Evolutionary conservation across 2,329 filamentous ascomycete genomes (phyloP).

Genomic region (Aurifilum marmelostoma): DNA sequence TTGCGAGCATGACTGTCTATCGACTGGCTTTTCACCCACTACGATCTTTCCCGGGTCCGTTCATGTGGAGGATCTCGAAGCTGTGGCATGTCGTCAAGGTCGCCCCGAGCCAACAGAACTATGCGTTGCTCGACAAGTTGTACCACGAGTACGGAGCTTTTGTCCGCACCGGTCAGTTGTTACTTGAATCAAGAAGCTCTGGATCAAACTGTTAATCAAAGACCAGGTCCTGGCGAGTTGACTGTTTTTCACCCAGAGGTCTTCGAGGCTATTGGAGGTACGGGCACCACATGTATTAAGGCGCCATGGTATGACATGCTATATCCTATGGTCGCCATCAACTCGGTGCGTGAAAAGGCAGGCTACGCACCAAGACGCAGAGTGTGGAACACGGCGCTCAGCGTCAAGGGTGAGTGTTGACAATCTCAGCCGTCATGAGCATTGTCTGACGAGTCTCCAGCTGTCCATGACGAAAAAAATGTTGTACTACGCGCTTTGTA

Average conservation of each 20-base stretch:
- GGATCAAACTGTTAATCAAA: background rate
- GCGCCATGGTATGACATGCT: background rate
- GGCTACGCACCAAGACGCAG: background rate
- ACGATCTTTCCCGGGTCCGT: background rate
- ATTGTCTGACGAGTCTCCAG: background rate
- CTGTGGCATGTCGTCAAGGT: background rate
- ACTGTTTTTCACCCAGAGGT: background rate
- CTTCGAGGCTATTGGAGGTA: background rate
- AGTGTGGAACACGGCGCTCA: background rate
- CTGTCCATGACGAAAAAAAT: background rate
- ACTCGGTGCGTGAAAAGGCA: background rate
- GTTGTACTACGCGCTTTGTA: background rate
- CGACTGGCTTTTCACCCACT: background rate
- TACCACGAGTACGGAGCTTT: background rate
- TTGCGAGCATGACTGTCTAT: background rate
- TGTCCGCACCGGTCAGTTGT: background rate
- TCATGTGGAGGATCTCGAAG: background rate
- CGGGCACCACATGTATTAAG: background rate
- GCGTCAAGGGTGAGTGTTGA: background rate
- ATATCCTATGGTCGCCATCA: background rate
- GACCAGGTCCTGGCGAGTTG: background rate
- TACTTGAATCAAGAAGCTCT: background rate
- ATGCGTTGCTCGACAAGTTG: background rate
- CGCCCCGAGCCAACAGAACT: background rate
- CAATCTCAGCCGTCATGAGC: too few species aligned